phyloP scores from a whole-genome alignment of 2,329 filamentous ascomycete species.

The Epichloe sylvatica region DNA sequence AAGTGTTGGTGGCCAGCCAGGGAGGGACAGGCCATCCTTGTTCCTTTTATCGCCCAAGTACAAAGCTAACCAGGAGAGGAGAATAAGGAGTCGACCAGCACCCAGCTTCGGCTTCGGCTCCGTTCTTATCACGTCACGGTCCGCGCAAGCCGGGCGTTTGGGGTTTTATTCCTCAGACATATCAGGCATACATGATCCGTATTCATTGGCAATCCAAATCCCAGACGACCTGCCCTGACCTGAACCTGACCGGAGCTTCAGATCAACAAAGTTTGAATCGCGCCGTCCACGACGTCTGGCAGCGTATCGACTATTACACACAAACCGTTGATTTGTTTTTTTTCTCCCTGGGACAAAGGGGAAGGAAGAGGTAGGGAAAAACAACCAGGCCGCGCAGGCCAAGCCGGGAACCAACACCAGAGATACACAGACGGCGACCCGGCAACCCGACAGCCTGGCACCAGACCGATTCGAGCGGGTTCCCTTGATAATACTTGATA shows the following conservation, averaged over 20 bases:
- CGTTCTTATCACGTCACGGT: not conserved
- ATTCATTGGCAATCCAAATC: too few relatives aligned
- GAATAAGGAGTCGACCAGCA: not conserved
- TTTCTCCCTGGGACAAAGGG: not conserved
- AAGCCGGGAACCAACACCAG: not conserved
- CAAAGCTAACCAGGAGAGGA: not conserved
- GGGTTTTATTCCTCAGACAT: too few relatives aligned
- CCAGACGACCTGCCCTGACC: too few relatives aligned
- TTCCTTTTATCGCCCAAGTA: not conserved
- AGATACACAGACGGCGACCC: not conserved
- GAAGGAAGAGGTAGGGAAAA: not conserved
- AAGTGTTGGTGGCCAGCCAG: not conserved
- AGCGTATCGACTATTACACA: too few relatives aligned
- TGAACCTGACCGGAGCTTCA: too few relatives aligned
- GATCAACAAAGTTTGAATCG: too few relatives aligned
- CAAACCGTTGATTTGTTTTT: too few relatives aligned
- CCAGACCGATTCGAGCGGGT: not conserved
- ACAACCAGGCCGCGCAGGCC: not conserved
- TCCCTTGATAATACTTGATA: too few relatives aligned
- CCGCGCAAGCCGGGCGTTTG: not conserved
- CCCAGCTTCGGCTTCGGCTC: not conserved
- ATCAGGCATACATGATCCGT: too few relatives aligned
- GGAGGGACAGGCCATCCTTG: conserved; percentile 1
- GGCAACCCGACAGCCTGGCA: not conserved
- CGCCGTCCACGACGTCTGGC: too few relatives aligned